phyloP scores from a whole-genome alignment of 2,329 filamentous ascomycete genomes.

The Beauveria varroae region DNA sequence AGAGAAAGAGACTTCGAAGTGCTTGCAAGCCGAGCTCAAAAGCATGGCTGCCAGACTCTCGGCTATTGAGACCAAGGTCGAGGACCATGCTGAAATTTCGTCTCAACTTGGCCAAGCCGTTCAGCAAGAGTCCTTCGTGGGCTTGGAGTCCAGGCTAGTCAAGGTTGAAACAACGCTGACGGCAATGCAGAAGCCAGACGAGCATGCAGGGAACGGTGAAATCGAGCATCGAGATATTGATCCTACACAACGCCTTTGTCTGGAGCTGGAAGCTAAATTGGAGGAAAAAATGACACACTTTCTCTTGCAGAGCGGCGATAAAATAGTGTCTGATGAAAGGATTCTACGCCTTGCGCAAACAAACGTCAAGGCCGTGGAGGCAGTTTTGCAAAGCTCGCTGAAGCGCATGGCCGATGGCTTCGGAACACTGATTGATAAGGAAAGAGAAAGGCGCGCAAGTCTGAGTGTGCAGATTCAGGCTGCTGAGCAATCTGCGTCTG shows the following conservation, averaged over 20 bases:
- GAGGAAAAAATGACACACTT: not conserved
- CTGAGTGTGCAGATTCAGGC: constrained; percentile 13
- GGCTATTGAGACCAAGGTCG: not conserved
- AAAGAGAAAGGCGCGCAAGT: constrained; percentile 12
- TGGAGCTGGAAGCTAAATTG: not conserved
- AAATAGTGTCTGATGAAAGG: not conserved
- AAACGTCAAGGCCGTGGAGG: not conserved
- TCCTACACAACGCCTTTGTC: not conserved
- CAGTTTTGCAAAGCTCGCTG: not conserved
- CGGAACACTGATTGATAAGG: constrained; percentile 17
- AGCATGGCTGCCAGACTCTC: not conserved
- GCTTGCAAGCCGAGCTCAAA: not conserved
- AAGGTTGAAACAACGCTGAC: not conserved
- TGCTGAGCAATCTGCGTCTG: not conserved
- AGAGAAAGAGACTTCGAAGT: not conserved
- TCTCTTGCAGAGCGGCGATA: not conserved
- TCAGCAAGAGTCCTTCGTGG: not conserved
- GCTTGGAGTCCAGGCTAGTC: not conserved
- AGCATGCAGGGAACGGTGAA: not conserved
- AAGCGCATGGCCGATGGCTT: not conserved
- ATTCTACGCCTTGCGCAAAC: not conserved
- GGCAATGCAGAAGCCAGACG: not conserved
- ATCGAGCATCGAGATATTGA: not conserved
- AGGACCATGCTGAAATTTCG: not conserved
- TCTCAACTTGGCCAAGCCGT: not conserved